phyloP scores from a whole-genome alignment of 2,329 filamentous ascomycete genomes.

The Simplicillium aogashimaense region DNA sequence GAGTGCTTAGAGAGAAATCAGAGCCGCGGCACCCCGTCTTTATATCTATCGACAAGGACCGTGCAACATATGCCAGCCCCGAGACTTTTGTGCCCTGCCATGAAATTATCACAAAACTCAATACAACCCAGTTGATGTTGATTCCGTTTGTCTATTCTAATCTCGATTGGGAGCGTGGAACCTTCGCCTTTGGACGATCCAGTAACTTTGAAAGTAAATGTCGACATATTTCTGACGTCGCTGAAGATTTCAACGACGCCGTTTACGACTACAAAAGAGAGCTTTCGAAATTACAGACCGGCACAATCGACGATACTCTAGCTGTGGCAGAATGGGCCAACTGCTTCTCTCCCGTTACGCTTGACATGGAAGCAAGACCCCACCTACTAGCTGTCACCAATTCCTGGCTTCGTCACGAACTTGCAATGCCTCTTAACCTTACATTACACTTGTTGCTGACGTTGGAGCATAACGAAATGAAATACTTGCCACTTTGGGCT shows the following conservation, averaged over 20 bases:
- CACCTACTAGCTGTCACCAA: conserved; percentile 11
- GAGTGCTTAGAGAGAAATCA: too few relatives aligned
- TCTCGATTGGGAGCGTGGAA: neutral
- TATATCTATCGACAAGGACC: too few relatives aligned
- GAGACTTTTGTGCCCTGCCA: too few relatives aligned
- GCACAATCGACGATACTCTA: too few relatives aligned
- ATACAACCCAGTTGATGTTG: conserved; percentile 5
- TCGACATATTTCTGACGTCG: too few relatives aligned
- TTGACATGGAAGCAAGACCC: conserved; percentile 5
- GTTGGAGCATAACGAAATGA: conserved; percentile 46
- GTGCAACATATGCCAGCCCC: too few relatives aligned
- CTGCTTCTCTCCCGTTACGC: neutral
- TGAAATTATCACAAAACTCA: conserved; percentile 6
- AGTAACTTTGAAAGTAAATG: neutral
- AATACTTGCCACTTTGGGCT: conserved; percentile 56
- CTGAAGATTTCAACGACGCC: too few relatives aligned
- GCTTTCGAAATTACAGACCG: too few relatives aligned
- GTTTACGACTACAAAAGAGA: too few relatives aligned
- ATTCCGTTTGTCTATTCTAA: neutral
- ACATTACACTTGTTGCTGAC: conserved; percentile 39
- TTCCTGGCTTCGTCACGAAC: conserved; percentile 16
- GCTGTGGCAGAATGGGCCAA: too few relatives aligned
- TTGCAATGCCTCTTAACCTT: conserved; percentile 22
- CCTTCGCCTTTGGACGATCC: too few relatives aligned
- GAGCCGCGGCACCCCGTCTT: too few relatives aligned